These are phyloP conservation scores for Hyparrhenia diplandra DNA, from an alignment of 176 grass and related monocot genomes.

Conservation along the genomic window DNA sequence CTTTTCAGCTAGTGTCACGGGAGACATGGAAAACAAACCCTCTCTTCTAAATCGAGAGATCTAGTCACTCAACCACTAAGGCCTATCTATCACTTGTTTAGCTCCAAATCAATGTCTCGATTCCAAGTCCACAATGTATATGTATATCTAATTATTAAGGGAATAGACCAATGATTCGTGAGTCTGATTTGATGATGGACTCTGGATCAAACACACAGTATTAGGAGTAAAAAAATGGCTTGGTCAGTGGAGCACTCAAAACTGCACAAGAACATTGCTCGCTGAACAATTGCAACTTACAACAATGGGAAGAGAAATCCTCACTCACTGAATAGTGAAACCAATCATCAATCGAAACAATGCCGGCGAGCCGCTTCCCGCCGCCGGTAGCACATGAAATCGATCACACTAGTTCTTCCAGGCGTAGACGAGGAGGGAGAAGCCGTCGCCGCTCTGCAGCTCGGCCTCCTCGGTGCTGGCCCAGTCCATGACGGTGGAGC, in stretches of 20 bases:
- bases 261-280: conserved; percentile 55
- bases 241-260: conserved; percentile 38
- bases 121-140: conserved; percentile 16
- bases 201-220: background rate
- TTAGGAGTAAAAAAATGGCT: background rate
- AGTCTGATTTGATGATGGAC: background rate
- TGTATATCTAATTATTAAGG: background rate
- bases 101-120: background rate
- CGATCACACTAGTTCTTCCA: conserved; percentile 58
- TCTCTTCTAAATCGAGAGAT: background rate
- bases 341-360: conserved; percentile 42
- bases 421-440: conserved; percentile 86
- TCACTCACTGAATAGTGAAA: conserved; percentile 27
- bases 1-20: background rate
- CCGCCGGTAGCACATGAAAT: background rate
- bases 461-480: conserved; percentile 69
- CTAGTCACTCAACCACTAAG: conserved; percentile 22
- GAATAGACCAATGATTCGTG: conserved; percentile 8
- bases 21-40: background rate
- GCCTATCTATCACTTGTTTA: background rate
- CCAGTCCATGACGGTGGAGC: conserved; percentile 91
- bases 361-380: background rate
- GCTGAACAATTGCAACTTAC: conserved; percentile 47
- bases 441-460: conserved; percentile 66
- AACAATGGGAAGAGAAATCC: conserved; percentile 34